A percentile compares a stretch with the other conserved stretches of the same genome.
Evolutionary conservation across 805 yeast species (phyloP).

Genomic region (Metschnikowia orientalis): DNA sequence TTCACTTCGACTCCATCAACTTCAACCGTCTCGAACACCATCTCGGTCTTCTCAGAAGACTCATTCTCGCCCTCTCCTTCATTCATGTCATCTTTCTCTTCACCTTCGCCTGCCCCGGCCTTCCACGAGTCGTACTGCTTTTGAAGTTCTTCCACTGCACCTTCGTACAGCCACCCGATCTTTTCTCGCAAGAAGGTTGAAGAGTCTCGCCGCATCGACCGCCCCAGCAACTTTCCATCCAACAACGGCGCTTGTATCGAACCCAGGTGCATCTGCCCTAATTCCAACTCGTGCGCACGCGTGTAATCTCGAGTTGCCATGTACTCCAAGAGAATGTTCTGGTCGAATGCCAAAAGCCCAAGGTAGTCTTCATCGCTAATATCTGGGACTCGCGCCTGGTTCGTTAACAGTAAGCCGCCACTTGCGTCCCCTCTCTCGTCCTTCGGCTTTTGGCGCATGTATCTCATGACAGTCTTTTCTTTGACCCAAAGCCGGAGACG

Average conservation of each 20-base stretch:
- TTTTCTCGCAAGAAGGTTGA: conserved; percentile 1
- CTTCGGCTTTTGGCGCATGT: conserved; percentile 18
- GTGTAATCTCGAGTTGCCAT: conserved; percentile 23
- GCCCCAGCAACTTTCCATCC: neutral
- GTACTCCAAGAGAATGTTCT: conserved; percentile 25
- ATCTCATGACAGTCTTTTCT: conserved; percentile 15
- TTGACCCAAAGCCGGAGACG: conserved; percentile 16
- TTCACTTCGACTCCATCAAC: neutral
- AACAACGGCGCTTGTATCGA: conserved; percentile 1
- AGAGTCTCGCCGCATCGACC: conserved; percentile 2
- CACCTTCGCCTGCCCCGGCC: too few species aligned
- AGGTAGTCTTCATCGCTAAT: conserved; percentile 24
- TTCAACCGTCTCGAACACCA: too few species aligned
- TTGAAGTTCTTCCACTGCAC: neutral
- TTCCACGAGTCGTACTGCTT: too few species aligned
- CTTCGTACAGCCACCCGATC: conserved; percentile 1
- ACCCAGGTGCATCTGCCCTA: too few species aligned
- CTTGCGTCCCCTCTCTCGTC: conserved; percentile 20
- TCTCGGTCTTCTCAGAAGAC: too few species aligned
- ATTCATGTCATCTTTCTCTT: too few species aligned
- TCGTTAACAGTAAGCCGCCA: too few species aligned
- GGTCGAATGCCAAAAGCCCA: conserved; percentile 23
- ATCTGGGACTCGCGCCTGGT: too few species aligned
- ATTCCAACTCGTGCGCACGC: conserved; percentile 25
- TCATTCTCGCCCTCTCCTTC: too few species aligned